Evolutionary conservation across 495 filamentous ascomycete species (phyloP).

Genomic region (Penicillium silybi): DNA sequence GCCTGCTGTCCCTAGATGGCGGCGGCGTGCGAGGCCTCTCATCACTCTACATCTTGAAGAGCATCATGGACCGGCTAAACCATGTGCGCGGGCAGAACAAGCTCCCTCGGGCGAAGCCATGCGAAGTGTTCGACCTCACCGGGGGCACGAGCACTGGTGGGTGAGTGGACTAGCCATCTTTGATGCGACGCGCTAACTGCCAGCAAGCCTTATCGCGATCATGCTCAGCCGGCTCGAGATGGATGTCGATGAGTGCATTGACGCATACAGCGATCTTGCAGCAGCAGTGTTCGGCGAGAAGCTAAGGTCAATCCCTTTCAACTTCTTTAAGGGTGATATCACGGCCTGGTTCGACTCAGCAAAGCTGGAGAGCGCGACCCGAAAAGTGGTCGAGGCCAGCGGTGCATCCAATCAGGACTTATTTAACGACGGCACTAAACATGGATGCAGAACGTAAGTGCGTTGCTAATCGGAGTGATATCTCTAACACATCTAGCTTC

Average conservation of each 20-base stretch:
- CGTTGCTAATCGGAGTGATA: neutral
- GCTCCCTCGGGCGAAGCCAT: conserved; percentile 38
- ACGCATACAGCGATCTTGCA: conserved; percentile 35
- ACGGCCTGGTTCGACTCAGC: conserved; percentile 34
- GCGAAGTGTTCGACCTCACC: conserved; percentile 45
- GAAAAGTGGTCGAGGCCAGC: conserved; percentile 35
- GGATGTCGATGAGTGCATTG: conserved; percentile 46
- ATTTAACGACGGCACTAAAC: neutral
- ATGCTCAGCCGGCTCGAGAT: conserved; percentile 41
- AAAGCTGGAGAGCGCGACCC: conserved; percentile 36
- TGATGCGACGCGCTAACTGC: neutral
- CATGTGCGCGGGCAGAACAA: neutral
- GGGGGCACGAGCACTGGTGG: conserved; percentile 41
- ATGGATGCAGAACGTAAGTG: conserved; percentile 5
- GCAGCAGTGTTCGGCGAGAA: conserved; percentile 37
- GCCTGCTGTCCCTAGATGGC: conserved; percentile 48
- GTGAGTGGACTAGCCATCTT: conserved; percentile 16
- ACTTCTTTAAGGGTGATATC: conserved; percentile 26
- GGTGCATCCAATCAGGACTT: conserved; percentile 31
- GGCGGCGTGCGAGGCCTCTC: conserved; percentile 54
- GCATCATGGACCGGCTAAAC: conserved; percentile 43
- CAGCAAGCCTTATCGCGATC: conserved; percentile 32
- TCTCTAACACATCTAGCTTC: conserved; percentile 32
- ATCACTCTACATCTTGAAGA: conserved; percentile 46
- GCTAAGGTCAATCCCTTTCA: conserved; percentile 21